Base-by-base conservation (phyloP, 805 yeast genomes). In the Lipomyces sp. region DNA sequence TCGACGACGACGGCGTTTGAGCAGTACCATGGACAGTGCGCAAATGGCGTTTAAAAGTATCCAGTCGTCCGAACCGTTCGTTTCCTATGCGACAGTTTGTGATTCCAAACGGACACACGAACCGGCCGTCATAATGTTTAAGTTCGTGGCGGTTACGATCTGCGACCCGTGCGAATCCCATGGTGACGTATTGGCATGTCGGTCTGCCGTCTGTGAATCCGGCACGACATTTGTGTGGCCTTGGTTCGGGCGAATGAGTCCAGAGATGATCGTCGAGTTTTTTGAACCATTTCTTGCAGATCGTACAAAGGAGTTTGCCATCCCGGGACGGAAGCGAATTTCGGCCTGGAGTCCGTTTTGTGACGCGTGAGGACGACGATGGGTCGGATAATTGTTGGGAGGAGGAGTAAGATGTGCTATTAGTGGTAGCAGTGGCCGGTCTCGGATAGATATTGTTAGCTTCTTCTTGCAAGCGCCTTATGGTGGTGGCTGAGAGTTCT, bases 201-300 rank as follows among this genome's bases (percentile, higher is more conserved):
- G 56, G 24, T 35, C 51, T 53, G 33, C 66, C 64, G 56, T 54
- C 57, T 3, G 66, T 53, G 58, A 33, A 51, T 37, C 64, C 69
- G 10, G 69, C 69, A 42, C 69, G 69, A 30, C 69, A 65, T 55
- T 63, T 65, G 53, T 65, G 66, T 8, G 69, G 69, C 29, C 63
- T 63, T 32, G 69, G 69, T 48, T 65, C 64, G 4, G 58, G 45
- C 1, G 64, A 57, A 56, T 65, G 69, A 2, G 69, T 65, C 69
- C 69, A 65, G 3, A 65, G 53, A 35, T 65, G 69, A 33, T 65
- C 69, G 24, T 65, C 66, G 35, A 65, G 60, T 34, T 65, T 65
- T 32, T 63, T 65, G 66, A 65, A 65, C 24, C 62, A 62, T 34
- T 65, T 65, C 37, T 57, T 59, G 62, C 69, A 65, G 30, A 65